These are phyloP conservation scores for Leucosporidium creatinivorum DNA, from an alignment of 768 basidiomycete species.

Conservation along the genomic window DNA sequence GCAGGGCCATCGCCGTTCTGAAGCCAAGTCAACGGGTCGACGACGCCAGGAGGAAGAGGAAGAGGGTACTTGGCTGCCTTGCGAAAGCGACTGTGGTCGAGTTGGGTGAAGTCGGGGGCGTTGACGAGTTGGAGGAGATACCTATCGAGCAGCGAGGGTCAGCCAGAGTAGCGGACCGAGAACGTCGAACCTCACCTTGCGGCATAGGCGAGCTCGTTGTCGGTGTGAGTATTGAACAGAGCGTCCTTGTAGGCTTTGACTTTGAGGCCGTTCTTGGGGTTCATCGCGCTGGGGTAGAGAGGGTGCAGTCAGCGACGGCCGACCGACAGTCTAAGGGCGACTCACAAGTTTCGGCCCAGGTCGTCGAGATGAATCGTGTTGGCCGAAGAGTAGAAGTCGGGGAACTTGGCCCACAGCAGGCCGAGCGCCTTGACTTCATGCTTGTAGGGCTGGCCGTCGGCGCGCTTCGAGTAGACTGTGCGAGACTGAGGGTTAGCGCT, in stretches of 20 bases:
- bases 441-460: constrained; percentile 60
- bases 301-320: constrained; percentile 6
- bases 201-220: constrained; percentile 20
- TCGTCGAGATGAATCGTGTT: constrained; percentile 79
- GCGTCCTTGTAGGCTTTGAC: constrained; percentile 64
- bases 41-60: constrained; percentile 5
- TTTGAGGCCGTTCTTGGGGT: constrained; percentile 74
- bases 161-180: neutral
- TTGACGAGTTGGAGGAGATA: constrained; percentile 24
- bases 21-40: constrained; percentile 8
- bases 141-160: neutral
- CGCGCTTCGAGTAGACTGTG: constrained; percentile 40
- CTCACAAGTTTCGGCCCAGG: constrained; percentile 52
- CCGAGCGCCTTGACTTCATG: constrained; percentile 62
- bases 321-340: constrained; percentile 30
- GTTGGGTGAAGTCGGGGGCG: constrained; percentile 9
- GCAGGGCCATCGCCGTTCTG: too few species aligned
- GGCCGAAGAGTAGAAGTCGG: constrained; percentile 56
- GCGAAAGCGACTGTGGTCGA: constrained; percentile 24
- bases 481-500: too few species aligned
- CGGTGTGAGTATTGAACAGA: neutral
- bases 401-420: constrained; percentile 81
- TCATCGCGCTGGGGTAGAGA: constrained; percentile 81
- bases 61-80: constrained; percentile 10
- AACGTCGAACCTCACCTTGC: constrained; percentile 2